These are phyloP conservation scores for Kalanchoe fedtschenkoi DNA, from an alignment of 164 flowering plant genomes.

Conservation along the genomic window DNA sequence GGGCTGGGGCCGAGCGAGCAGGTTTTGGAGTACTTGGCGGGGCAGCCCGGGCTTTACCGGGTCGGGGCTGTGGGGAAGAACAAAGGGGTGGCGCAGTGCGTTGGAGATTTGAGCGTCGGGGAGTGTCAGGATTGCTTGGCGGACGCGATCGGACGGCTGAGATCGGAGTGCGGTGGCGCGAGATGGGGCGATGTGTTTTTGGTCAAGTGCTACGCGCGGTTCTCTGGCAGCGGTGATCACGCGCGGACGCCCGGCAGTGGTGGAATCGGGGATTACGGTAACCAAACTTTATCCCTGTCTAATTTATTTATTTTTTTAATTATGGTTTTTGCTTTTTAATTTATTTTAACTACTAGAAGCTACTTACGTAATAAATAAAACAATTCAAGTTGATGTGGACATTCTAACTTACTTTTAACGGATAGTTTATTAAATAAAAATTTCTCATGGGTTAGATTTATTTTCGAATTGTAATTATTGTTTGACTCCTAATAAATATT, in stretches of 20 bases:
- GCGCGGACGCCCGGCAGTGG: conserved; percentile 12
- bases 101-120: conserved; percentile 36
- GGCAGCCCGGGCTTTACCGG: conserved; percentile 19
- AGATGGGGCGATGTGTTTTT: conserved; percentile 47
- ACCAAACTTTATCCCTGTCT: conserved; percentile 13
- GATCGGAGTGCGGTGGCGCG: conserved; percentile 28
- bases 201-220: conserved; percentile 56
- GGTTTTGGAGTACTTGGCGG: conserved; percentile 29
- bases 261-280: conserved; percentile 28
- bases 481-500: no score
- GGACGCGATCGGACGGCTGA: conserved; percentile 42
- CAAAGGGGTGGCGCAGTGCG: conserved; percentile 48
- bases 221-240: conserved; percentile 27
- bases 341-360: no score
- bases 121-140: conserved; percentile 54
- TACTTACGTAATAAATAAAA: neutral
- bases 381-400: neutral
- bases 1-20: conserved; percentile 25
- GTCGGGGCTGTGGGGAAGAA: conserved; percentile 32
- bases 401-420: neutral
- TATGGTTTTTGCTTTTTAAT: no score
- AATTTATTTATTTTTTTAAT: neutral
- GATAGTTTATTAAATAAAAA: no score
- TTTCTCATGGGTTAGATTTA: no score
- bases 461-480: no score